Conservation (phyloP, 805 yeast genomes). For the Candida germanica region DNA sequence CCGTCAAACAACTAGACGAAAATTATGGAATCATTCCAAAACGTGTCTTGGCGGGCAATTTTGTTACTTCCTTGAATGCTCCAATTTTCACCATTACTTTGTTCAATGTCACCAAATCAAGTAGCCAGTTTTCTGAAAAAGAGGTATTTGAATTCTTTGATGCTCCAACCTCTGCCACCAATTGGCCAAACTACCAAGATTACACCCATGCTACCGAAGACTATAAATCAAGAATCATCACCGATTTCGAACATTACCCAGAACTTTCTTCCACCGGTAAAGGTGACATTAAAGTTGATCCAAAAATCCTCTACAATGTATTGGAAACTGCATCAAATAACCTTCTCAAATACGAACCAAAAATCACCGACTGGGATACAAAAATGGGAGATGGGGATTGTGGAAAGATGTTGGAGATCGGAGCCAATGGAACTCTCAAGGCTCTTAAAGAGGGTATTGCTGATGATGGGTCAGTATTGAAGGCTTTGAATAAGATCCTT, state of each 20-base stretch:
- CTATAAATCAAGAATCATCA: slow-evolving; percentile 22
- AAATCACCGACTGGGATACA: slow-evolving; percentile 40
- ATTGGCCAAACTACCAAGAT: slow-evolving; percentile 26
- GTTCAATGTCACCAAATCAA: slow-evolving; percentile 30
- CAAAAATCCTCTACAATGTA: slow-evolving; percentile 9
- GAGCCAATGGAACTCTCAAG: slow-evolving; percentile 26
- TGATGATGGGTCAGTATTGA: slow-evolving; percentile 21
- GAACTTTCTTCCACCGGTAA: slow-evolving; percentile 11
- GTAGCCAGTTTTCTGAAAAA: slow-evolving; percentile 16
- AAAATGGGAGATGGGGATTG: slow-evolving; percentile 45
- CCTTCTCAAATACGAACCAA: slow-evolving; percentile 30
- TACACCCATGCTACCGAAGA: slow-evolving; percentile 13
- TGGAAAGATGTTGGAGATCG: slow-evolving; percentile 35
- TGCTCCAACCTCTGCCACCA: slow-evolving; percentile 24
- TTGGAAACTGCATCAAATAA: slow-evolving; percentile 24
- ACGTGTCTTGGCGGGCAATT: slow-evolving; percentile 31
- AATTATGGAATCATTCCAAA: slow-evolving; percentile 23
- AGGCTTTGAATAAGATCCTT: slow-evolving; percentile 21
- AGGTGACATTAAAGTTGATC: slow-evolving; percentile 19
- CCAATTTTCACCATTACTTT: slow-evolving; percentile 35
- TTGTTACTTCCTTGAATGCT: slow-evolving; percentile 36
- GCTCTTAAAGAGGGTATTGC: slow-evolving; percentile 21
- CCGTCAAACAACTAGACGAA: slow-evolving; percentile 19
- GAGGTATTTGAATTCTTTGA: slow-evolving; percentile 29
- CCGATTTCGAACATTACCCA: slow-evolving; percentile 23